Evolutionary conservation across 768 basidiomycete species (phyloP), one percentile per base, ranked within the genome.

Genomic region (Amanita phalloides): DNA sequence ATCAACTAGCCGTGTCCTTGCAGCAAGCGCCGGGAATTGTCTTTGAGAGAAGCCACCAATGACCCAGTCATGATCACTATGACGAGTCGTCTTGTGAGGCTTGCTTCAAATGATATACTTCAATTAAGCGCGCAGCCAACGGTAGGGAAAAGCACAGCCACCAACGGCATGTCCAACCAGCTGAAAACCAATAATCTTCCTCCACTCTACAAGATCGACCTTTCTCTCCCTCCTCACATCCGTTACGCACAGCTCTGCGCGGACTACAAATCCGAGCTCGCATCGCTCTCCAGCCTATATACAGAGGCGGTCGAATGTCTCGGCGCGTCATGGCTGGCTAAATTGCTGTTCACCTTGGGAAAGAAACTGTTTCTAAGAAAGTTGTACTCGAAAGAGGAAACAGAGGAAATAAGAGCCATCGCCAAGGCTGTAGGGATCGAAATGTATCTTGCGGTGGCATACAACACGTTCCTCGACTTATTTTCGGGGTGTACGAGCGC

Each of bases 401-500:
- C 62, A 2, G 55, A 60, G 42, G 68, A 70, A 52, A 64, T 70
- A 4, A 55, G 55, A 23, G 68, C 68, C 0, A 69, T 71, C 6
- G 50, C 68, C 1, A 51, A 57, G 30, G 60, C 42, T 20, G 62
- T 63, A 9, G 62, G 60, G 3, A 59, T 68, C 17, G 64, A 63
- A 4, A 33, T 66, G 9, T 62, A 68, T 53, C 56, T 69, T 8
- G 65, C 67, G 2, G 66, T 71, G 5, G 70, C 69, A 20, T 68
- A 63, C 52, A 70, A 69, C 56, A 70, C 69, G 2, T 69, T 71
- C 42, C 54, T 71, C 48, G 69, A 71, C 51, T 38, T 69, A 4
- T 65, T 71, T 53, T 66, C 64, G 23, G 70, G 68, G 2, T 71
- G 70, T 56, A 62, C 65, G 32, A 70, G 70, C 53, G 68, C 69